Conservation (phyloP, 177 flowering plant genomes). For the Vitis hybrid region DNA sequence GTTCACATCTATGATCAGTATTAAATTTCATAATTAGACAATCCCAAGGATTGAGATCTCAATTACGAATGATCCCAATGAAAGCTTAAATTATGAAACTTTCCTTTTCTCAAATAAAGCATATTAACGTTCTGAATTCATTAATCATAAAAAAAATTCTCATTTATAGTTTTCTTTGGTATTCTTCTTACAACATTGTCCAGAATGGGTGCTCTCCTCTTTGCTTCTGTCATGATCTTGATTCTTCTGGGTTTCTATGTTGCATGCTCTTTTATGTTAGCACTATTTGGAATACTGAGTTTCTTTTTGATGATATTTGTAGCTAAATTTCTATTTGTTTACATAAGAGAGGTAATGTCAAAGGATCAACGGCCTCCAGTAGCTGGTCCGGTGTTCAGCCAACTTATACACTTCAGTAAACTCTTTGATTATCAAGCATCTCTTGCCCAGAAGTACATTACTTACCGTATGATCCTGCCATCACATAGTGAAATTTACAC, state of each 20-base stretch:
- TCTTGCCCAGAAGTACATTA: constrained; percentile 21
- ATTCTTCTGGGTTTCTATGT: constrained; percentile 1
- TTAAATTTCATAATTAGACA: no score
- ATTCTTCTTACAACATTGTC: background rate
- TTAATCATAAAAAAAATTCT: background rate
- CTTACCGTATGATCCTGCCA: constrained; percentile 22
- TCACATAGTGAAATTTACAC: constrained; percentile 26
- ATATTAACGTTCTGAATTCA: no score
- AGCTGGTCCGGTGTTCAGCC: constrained; percentile 18
- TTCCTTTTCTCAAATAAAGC: no score
- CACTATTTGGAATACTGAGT: background rate
- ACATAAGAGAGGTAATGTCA: constrained; percentile 4
- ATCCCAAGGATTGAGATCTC: no score
- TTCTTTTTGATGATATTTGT: background rate
- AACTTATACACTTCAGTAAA: constrained; percentile 18
- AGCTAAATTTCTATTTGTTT: background rate
- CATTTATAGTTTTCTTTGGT: background rate
- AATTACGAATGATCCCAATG: no score
- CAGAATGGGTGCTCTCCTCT: constrained; percentile 1
- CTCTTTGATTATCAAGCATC: constrained; percentile 20
- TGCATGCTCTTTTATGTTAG: background rate
- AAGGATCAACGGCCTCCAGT: constrained; percentile 27
- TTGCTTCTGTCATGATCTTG: background rate
- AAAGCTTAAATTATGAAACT: no score
- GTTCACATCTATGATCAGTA: no score